Percentiles rank a stretch among this genome's conserved stretches.
These are phyloP conservation scores for Colletotrichum phormii DNA, from an alignment of 2,329 filamentous ascomycete genomes.

Conservation along the genomic window DNA sequence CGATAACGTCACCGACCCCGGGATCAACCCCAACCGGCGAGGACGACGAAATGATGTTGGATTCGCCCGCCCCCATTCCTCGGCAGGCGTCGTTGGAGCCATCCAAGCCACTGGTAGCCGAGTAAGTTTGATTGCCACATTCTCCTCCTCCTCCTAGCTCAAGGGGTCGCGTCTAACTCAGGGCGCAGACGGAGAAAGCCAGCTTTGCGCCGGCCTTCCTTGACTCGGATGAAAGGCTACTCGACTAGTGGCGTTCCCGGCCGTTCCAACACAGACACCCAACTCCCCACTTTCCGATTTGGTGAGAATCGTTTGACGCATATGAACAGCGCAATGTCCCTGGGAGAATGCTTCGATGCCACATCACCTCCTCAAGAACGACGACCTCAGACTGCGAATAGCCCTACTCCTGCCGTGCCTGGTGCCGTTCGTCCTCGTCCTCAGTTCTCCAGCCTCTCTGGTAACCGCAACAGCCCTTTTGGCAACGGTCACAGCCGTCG, in stretches of 20 bases:
- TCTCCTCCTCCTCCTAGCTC: constrained; percentile 22
- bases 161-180: constrained; percentile 33
- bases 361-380: constrained; percentile 81
- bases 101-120: constrained; percentile 59
- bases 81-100: constrained; percentile 61
- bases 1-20: constrained; percentile 79
- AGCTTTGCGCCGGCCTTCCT: constrained; percentile 77
- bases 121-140: constrained; percentile 57
- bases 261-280: constrained; percentile 71
- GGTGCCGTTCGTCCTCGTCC: constrained; percentile 73
- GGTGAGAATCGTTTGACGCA: constrained; percentile 46
- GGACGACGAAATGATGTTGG: constrained; percentile 65
- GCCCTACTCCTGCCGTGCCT: constrained; percentile 65
- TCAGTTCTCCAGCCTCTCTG: constrained; percentile 71
- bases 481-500: constrained; percentile 78
- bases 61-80: constrained; percentile 65
- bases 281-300: constrained; percentile 82
- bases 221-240: constrained; percentile 80
- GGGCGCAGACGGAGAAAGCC: constrained; percentile 71
- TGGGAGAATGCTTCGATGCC: constrained; percentile 82
- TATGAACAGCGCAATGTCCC: constrained; percentile 68
- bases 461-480: constrained; percentile 80
- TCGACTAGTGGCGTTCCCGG: constrained; percentile 74
- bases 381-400: constrained; percentile 70
- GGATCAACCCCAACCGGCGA: constrained; percentile 58